Percentiles rank a stretch among this genome's conserved stretches.
These are phyloP conservation scores for Pythium volutum DNA, from an alignment of 352 stramenopile species.

Conservation along the genomic window DNA sequence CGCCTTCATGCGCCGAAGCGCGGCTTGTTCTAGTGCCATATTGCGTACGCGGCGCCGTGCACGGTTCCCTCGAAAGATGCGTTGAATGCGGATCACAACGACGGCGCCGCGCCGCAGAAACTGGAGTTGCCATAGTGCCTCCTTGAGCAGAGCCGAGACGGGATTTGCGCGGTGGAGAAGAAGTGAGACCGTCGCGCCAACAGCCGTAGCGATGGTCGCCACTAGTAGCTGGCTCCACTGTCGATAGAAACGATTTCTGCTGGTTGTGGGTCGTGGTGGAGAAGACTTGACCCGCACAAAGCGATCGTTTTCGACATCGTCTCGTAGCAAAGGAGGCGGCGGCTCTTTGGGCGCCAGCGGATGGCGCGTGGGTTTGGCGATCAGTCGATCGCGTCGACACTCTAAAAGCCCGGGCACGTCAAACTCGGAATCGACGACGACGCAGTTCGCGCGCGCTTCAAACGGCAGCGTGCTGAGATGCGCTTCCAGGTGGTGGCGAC, in stretches of 20 bases:
- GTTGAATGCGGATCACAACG: constrained; percentile 57
- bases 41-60: constrained; percentile 40
- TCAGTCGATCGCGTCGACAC: constrained; percentile 37
- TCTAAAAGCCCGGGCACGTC: constrained; percentile 60
- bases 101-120: constrained; percentile 47
- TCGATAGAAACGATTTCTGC: not conserved
- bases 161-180: constrained; percentile 38
- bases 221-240: constrained; percentile 1
- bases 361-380: constrained; percentile 28
- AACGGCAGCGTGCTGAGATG: constrained; percentile 50
- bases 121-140: constrained; percentile 56
- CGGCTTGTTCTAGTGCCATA: constrained; percentile 37
- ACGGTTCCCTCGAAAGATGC: constrained; percentile 65
- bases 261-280: not conserved
- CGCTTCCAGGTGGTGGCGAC: constrained; percentile 65
- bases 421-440: constrained; percentile 58
- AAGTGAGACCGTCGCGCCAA: not conserved
- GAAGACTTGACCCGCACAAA: constrained; percentile 9
- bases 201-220: not conserved
- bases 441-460: constrained; percentile 38
- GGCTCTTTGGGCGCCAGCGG: constrained; percentile 50
- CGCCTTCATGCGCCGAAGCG: constrained; percentile 15
- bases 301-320: not conserved
- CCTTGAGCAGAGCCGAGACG: constrained; percentile 43
- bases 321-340: constrained; percentile 15